These are phyloP conservation scores for Scedosporium dehoogii DNA, from an alignment of 2,329 filamentous ascomycete species.

Conservation along the genomic window DNA sequence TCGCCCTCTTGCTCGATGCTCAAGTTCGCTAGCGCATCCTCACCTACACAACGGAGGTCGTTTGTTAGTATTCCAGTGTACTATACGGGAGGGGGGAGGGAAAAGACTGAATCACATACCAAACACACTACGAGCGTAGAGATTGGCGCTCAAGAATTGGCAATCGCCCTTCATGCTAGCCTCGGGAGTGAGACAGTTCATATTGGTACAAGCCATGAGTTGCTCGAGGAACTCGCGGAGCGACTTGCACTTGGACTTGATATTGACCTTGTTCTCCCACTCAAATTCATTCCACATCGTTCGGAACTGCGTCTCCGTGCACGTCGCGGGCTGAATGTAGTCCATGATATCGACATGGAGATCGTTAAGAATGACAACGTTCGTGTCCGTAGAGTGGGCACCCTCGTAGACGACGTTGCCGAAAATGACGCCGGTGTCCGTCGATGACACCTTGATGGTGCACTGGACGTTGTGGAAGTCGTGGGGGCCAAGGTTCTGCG, in stretches of 20 bases:
- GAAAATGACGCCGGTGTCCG: slow-evolving; percentile 96
- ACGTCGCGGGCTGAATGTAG: slow-evolving; percentile 95
- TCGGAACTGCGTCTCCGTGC: slow-evolving; percentile 95
- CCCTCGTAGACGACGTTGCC: slow-evolving; percentile 98
- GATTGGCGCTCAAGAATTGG: slow-evolving; percentile 92
- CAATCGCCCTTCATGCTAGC: slow-evolving; percentile 95
- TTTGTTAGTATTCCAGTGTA: not conserved
- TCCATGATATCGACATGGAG: slow-evolving; percentile 99
- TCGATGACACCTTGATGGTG: slow-evolving; percentile 97
- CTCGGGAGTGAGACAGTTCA: slow-evolving; percentile 95
- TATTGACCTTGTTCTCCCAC: slow-evolving; percentile 99
- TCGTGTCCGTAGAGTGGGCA: slow-evolving; percentile 80
- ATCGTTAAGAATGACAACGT: slow-evolving; percentile 96
- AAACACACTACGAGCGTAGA: slow-evolving; percentile 95
- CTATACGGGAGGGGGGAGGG: not conserved
- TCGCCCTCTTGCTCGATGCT: slow-evolving; percentile 97
- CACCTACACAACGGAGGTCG: slow-evolving; percentile 45
- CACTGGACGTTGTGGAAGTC: slow-evolving; percentile 98
- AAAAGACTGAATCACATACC: slow-evolving; percentile 57
- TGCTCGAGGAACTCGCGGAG: slow-evolving; percentile 87
- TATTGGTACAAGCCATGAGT: slow-evolving; percentile 96
- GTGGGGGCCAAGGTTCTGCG: slow-evolving; percentile 88
- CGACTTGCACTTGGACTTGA: slow-evolving; percentile 92
- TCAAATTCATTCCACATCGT: slow-evolving; percentile 99
- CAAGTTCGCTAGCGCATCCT: slow-evolving; percentile 94